Evolutionary conservation across 2,329 filamentous ascomycete genomes (phyloP).

Genomic region (Teratosphaeria viscida): DNA sequence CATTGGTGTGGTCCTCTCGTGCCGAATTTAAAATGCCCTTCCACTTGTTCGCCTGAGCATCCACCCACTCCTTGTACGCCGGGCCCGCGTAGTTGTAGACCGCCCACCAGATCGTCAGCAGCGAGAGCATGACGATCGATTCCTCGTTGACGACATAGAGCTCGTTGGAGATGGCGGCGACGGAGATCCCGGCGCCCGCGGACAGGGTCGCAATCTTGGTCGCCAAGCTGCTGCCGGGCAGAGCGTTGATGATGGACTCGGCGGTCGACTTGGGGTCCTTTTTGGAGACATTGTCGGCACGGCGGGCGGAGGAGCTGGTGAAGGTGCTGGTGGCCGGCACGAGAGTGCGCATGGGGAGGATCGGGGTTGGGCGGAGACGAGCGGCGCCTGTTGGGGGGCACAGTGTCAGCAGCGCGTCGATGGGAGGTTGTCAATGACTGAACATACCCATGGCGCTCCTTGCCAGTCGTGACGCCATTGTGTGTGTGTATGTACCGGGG

Average conservation of each 20-base stretch:
- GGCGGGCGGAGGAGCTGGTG: slow-evolving; percentile 54
- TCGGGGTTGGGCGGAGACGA: slow-evolving; percentile 56
- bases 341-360: slow-evolving; percentile 60
- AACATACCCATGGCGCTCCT: slow-evolving; percentile 87
- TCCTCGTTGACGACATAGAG: slow-evolving; percentile 99
- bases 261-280: slow-evolving; percentile 96
- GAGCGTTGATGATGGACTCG: slow-evolving; percentile 83
- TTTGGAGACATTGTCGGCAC: slow-evolving; percentile 53
- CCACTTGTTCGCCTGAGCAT: slow-evolving; percentile 82
- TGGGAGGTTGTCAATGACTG: slow-evolving; percentile 3
- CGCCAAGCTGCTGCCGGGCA: slow-evolving; percentile 83
- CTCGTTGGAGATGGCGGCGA: slow-evolving; percentile 98
- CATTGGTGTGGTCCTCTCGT: slow-evolving; percentile 85
- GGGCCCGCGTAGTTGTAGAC: slow-evolving; percentile 91
- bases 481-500: slow-evolving; percentile 42
- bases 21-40: slow-evolving; percentile 90
- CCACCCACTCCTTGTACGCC: slow-evolving; percentile 84
- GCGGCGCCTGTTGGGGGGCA: slow-evolving; percentile 52
- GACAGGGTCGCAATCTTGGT: slow-evolving; percentile 97
- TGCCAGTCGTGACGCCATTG: slow-evolving; percentile 97
- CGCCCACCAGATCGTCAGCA: slow-evolving; percentile 85
- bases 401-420: slow-evolving; percentile 2
- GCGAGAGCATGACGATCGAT: slow-evolving; percentile 83
- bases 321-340: slow-evolving; percentile 58
- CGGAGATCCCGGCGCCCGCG: slow-evolving; percentile 75